These are phyloP conservation scores for Penicillium sp. DNA, from an alignment of 2,329 filamentous ascomycete species.

Conservation along the genomic window DNA sequence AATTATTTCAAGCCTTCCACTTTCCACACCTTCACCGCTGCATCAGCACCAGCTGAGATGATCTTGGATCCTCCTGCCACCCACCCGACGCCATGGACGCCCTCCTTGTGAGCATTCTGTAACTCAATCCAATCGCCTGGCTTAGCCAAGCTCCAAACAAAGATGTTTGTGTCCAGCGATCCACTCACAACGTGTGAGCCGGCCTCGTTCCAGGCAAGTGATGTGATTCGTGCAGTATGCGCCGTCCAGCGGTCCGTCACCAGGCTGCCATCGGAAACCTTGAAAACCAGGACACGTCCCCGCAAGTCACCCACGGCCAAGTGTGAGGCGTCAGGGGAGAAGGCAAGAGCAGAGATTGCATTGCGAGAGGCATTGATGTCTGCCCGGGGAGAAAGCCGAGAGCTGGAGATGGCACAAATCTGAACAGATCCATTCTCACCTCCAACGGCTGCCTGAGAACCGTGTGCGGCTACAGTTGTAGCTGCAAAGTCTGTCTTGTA, in stretches of 20 bases:
- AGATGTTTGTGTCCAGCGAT: slow-evolving; percentile 85
- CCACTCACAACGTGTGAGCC: slow-evolving; percentile 81
- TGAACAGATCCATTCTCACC: slow-evolving; percentile 71
- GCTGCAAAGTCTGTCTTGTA: slow-evolving; percentile 64
- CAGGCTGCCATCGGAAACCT: slow-evolving; percentile 64
- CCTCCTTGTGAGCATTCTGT: slow-evolving; percentile 91
- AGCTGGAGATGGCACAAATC: slow-evolving; percentile 66
- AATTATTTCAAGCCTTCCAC: slow-evolving; percentile 54
- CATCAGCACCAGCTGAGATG: slow-evolving; percentile 81
- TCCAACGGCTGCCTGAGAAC: slow-evolving; percentile 71
- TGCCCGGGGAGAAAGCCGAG: slow-evolving; percentile 53
- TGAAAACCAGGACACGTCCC: slow-evolving; percentile 86
- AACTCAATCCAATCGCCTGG: slow-evolving; percentile 83
- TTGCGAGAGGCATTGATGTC: slow-evolving; percentile 69
- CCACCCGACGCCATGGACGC: slow-evolving; percentile 86
- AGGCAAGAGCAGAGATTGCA: slow-evolving; percentile 75
- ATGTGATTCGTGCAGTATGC: slow-evolving; percentile 67
- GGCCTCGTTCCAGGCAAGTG: slow-evolving; percentile 73
- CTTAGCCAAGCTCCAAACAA: slow-evolving; percentile 82
- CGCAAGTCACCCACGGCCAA: slow-evolving; percentile 79
- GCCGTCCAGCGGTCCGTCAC: slow-evolving; percentile 78
- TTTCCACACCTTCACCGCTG: slow-evolving; percentile 85
- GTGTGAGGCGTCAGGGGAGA: slow-evolving; percentile 73
- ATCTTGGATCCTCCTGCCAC: slow-evolving; percentile 65
- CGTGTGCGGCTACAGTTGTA: slow-evolving; percentile 69